Evolutionary conservation across 192 early-diverging fungal species (phyloP).

Genomic region (Coemansia sp.): DNA sequence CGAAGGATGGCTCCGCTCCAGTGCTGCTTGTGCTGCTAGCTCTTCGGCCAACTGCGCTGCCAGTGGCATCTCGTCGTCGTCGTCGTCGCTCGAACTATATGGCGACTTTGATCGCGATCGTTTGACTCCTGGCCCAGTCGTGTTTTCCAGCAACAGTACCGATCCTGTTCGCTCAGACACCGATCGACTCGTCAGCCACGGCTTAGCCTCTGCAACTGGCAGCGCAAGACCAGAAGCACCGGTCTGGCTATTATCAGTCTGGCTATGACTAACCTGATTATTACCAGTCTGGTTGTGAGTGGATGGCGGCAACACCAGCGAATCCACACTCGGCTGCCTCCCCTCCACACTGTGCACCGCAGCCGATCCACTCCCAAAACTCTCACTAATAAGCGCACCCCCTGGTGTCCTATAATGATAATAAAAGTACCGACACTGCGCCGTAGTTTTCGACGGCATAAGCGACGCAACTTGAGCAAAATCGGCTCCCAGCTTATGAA

Average conservation of each 20-base stretch:
- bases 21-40: slow-evolving; percentile 20
- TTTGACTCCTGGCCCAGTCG: background rate
- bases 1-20: slow-evolving; percentile 8
- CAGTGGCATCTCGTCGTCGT: slow-evolving; percentile 49
- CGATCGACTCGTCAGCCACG: too few species aligned
- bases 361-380: slow-evolving; percentile 11
- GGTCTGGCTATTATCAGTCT: background rate
- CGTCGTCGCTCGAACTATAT: slow-evolving; percentile 16
- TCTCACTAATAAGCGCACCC: slow-evolving; percentile 31
- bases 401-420: slow-evolving; percentile 66
- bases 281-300: background rate
- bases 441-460: slow-evolving; percentile 75
- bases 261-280: background rate
- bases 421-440: slow-evolving; percentile 78
- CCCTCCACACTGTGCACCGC: background rate
- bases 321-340: slow-evolving; percentile 10
- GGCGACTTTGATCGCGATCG: background rate
- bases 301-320: slow-evolving; percentile 28
- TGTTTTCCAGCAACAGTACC: too few species aligned
- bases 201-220: background rate
- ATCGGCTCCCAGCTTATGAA: slow-evolving; percentile 66
- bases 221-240: background rate
- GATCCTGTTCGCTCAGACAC: too few species aligned
- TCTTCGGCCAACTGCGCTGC: slow-evolving; percentile 43
- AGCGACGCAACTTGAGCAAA: slow-evolving; percentile 69